Conservation (phyloP, 306 rosid genomes). For the Cajanus cajan region DNA sequence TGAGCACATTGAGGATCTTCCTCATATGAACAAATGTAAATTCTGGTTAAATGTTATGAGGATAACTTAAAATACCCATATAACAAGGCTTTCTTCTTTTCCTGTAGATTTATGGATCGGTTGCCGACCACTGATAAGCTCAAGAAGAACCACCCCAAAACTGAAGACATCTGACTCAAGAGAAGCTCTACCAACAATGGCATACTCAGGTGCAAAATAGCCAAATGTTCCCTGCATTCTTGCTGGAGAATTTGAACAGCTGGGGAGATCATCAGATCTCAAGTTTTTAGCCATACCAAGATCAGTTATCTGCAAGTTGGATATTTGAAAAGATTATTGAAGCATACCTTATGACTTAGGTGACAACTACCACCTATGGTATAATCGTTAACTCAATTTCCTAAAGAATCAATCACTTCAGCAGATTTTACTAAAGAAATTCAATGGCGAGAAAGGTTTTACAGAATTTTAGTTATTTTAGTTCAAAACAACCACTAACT, state of each 20-base stretch:
- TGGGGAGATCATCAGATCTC: slow-evolving; percentile 75
- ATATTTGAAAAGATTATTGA: slow-evolving; percentile 5
- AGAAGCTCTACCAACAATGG: slow-evolving; percentile 86
- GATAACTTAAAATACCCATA: slow-evolving; percentile 62
- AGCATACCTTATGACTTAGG: slow-evolving; percentile 2
- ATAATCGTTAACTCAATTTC: background rate
- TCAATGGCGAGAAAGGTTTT: background rate
- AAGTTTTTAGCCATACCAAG: slow-evolving; percentile 93
- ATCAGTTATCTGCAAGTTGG: slow-evolving; percentile 83
- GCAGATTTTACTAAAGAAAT: background rate
- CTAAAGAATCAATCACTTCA: background rate
- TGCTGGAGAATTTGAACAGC: slow-evolving; percentile 88
- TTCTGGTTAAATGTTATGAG: background rate
- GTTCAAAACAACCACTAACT: background rate
- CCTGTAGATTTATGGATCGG: slow-evolving; percentile 71
- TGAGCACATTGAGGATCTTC: slow-evolving; percentile 10
- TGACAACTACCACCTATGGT: background rate
- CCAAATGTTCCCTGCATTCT: slow-evolving; percentile 99
- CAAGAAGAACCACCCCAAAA: slow-evolving; percentile 97
- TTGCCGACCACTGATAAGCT: slow-evolving; percentile 93
- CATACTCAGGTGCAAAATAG: slow-evolving; percentile 98
- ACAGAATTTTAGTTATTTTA: background rate
- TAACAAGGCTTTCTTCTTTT: slow-evolving; percentile 95
- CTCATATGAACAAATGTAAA: background rate
- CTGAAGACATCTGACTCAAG: slow-evolving; percentile 94